Evolutionary conservation across 2,329 filamentous ascomycete genomes (phyloP).

Genomic region (Beauveria scarabaeidicola): DNA sequence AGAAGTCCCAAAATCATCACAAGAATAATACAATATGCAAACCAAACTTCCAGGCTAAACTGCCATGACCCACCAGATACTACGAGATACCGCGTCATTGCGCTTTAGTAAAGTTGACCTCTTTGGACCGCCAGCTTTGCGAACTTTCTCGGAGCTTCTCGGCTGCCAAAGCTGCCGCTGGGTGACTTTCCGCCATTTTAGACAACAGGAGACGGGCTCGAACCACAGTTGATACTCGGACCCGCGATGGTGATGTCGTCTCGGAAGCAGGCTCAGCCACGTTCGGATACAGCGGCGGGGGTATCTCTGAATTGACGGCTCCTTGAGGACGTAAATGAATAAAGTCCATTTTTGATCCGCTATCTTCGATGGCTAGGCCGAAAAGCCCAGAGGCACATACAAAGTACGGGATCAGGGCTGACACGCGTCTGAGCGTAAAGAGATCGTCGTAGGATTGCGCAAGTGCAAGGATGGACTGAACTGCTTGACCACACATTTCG

Average conservation of each 20-base stretch:
- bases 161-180: not conserved
- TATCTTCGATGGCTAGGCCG: conserved; percentile 5
- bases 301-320: not conserved
- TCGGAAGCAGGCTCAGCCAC: not conserved
- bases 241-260: not conserved
- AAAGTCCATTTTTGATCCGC: not conserved
- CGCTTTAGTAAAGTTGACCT: not conserved
- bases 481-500: not conserved
- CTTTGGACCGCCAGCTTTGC: not conserved
- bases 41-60: not conserved
- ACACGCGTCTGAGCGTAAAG: conserved; percentile 15
- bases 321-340: not conserved
- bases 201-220: conserved; percentile 9
- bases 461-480: conserved; percentile 3
- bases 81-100: too few species aligned
- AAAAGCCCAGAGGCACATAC: conserved; percentile 12
- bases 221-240: conserved; percentile 4
- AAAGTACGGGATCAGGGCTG: conserved; percentile 13
- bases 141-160: not conserved
- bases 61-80: not conserved
- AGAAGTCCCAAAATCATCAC: not conserved
- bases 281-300: too few species aligned
- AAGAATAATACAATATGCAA: not conserved
- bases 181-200: conserved; percentile 6
- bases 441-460: conserved; percentile 15